phyloP scores from a whole-genome alignment of 2,329 filamentous ascomycete species.

The Fusarium miscanthi region DNA sequence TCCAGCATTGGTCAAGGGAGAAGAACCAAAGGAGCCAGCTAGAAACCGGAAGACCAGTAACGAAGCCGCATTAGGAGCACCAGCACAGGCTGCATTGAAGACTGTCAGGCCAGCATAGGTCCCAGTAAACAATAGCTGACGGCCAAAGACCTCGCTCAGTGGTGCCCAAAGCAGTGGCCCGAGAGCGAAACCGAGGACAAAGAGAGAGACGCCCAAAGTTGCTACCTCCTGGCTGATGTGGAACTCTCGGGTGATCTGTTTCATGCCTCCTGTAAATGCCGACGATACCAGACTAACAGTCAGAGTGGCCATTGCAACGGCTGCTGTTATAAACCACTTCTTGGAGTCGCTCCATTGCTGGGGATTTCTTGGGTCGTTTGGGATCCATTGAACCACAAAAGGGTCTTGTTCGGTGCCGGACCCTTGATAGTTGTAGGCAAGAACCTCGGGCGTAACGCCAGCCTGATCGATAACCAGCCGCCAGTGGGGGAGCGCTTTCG shows the following conservation, averaged over 20 bases:
- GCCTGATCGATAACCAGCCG: background rate
- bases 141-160: background rate
- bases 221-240: background rate
- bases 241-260: background rate
- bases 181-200: background rate
- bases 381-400: background rate
- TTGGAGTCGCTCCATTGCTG: background rate
- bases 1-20: background rate
- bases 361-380: background rate
- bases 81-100: background rate
- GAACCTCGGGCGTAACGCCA: background rate
- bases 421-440: background rate
- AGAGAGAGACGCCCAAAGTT: background rate
- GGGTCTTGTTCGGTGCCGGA: background rate
- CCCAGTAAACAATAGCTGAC: background rate
- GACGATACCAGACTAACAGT: background rate
- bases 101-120: background rate
- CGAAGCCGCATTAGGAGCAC: background rate
- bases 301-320: background rate
- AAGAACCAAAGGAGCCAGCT: background rate
- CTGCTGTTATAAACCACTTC: fast-evolving
- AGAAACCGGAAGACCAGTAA: background rate
- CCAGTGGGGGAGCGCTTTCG: background rate
- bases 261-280: background rate
- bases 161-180: background rate